phyloP scores from a whole-genome alignment of 306 rosid species.

The Corylus avellana region DNA sequence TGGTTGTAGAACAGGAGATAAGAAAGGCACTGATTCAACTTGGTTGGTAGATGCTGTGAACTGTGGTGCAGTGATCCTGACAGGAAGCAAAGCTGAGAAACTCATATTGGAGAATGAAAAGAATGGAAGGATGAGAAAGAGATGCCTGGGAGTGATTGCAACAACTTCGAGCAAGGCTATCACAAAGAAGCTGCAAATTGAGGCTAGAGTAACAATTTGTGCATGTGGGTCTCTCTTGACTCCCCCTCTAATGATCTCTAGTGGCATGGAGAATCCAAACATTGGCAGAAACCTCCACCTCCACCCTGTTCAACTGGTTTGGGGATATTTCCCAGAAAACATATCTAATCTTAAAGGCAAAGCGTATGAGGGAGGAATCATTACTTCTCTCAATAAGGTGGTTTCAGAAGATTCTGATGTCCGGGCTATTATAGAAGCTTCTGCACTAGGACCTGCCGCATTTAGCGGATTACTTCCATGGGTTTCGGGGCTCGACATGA shows the following conservation, averaged over 20 bases:
- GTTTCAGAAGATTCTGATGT: slow-evolving; percentile 41
- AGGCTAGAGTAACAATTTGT: slow-evolving; percentile 72
- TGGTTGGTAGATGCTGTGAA: slow-evolving; percentile 85
- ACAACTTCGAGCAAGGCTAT: slow-evolving; percentile 42
- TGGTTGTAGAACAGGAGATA: slow-evolving; percentile 81
- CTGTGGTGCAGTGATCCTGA: slow-evolving; percentile 76
- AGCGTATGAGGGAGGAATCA: slow-evolving; percentile 74
- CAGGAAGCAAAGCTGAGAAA: slow-evolving; percentile 78
- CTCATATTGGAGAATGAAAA: slow-evolving; percentile 45
- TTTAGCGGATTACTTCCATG: slow-evolving; percentile 71
- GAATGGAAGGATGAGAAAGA: slow-evolving; percentile 43
- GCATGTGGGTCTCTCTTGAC: slow-evolving; percentile 79
- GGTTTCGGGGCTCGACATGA: slow-evolving; percentile 70
- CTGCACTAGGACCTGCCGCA: slow-evolving; percentile 72
- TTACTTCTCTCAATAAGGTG: slow-evolving; percentile 74
- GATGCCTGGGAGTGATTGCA: slow-evolving; percentile 73
- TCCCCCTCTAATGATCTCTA: slow-evolving; percentile 74
- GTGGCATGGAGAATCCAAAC: slow-evolving; percentile 72
- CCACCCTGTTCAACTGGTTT: slow-evolving; percentile 65
- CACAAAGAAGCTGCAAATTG: slow-evolving; percentile 65
- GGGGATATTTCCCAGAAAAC: slow-evolving; percentile 85
- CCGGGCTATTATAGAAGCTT: slow-evolving; percentile 63
- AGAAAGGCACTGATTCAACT: slow-evolving; percentile 71
- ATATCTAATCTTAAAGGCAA: slow-evolving; percentile 50
- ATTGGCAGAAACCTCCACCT: slow-evolving; percentile 85